Percentiles rank a stretch among this genome's conserved stretches.
Conservation (phyloP, 306 rosid species). For the Chamaecrista fasciculata region DNA sequence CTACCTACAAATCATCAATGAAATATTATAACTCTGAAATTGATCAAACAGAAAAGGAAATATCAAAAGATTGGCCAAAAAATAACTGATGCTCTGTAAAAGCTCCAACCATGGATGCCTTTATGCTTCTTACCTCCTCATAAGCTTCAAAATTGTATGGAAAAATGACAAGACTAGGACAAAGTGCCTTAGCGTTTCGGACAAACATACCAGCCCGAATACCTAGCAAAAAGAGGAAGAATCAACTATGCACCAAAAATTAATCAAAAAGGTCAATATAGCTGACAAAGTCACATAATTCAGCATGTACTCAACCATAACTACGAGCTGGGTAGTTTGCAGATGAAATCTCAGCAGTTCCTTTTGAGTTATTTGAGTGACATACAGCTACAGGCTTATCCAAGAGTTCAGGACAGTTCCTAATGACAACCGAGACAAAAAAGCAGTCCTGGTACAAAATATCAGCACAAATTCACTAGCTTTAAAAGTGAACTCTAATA, state of each 20-base stretch:
- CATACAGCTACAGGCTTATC: constrained; percentile 90
- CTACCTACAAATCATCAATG: constrained; percentile 67
- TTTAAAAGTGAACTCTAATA: constrained; percentile 8
- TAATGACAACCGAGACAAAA: constrained; percentile 85
- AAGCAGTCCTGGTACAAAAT: constrained; percentile 80
- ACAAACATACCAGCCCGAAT: constrained; percentile 91
- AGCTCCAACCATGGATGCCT: constrained; percentile 1
- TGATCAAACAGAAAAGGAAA: not conserved
- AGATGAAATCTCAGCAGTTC: constrained; percentile 96
- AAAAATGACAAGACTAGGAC: constrained; percentile 73
- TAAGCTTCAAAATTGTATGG: constrained; percentile 94
- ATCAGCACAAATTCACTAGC: constrained; percentile 25
- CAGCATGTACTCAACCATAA: constrained; percentile 60
- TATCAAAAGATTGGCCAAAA: not conserved
- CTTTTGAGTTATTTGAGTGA: constrained; percentile 85
- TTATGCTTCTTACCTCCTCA: constrained; percentile 61
- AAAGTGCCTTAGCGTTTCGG: constrained; percentile 81
- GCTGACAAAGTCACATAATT: constrained; percentile 15
- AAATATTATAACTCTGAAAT: constrained; percentile 22
- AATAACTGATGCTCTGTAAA: constrained; percentile 21
- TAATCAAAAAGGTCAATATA: constrained; percentile 5
- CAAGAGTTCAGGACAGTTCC: constrained; percentile 59
- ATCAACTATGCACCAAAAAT: constrained; percentile 20
- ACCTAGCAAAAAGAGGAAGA: constrained; percentile 48
- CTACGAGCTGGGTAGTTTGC: constrained; percentile 95